Conservation (phyloP, 768 basidiomycete genomes). For the Mycena olivaceomarginata region DNA sequence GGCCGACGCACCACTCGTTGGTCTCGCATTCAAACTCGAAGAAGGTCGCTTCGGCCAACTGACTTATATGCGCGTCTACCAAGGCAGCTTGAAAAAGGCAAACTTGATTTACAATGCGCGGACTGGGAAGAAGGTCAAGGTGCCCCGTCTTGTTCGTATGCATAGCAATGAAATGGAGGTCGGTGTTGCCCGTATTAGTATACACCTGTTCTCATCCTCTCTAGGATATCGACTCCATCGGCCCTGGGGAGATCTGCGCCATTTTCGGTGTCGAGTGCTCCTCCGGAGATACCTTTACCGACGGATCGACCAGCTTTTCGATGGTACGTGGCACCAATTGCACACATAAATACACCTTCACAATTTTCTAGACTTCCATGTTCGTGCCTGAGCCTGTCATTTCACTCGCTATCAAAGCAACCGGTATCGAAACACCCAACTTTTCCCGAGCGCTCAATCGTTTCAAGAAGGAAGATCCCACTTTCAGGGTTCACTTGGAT, state of each 20-base stretch:
- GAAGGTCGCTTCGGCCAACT: slow-evolving; percentile 98
- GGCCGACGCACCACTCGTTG: slow-evolving; percentile 91
- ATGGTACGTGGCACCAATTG: slow-evolving; percentile 78
- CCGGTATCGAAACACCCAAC: slow-evolving; percentile 94
- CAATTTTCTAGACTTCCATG: slow-evolving; percentile 90
- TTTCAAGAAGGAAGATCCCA: slow-evolving; percentile 99
- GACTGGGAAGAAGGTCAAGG: slow-evolving; percentile 98
- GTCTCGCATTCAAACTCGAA: slow-evolving; percentile 98
- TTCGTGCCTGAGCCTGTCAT: slow-evolving; percentile 99
- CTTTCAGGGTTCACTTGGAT: slow-evolving; percentile 98
- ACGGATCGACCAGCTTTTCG: slow-evolving; percentile 90
- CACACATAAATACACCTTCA: background rate
- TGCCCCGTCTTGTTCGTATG: slow-evolving; percentile 97
- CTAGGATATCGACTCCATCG: slow-evolving; percentile 94
- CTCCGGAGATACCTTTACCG: slow-evolving; percentile 98
- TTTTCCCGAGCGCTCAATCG: slow-evolving; percentile 97
- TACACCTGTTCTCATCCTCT: background rate
- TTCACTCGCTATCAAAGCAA: slow-evolving; percentile 94
- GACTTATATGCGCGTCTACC: slow-evolving; percentile 99
- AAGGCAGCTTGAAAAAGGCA: slow-evolving; percentile 93
- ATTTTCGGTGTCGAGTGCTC: slow-evolving; percentile 99
- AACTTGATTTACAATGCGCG: slow-evolving; percentile 92
- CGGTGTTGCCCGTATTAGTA: slow-evolving; percentile 42
- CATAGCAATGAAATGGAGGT: slow-evolving; percentile 99
- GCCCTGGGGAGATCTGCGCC: slow-evolving; percentile 99